phyloP scores from a whole-genome alignment of 2,329 filamentous ascomycete genomes.

The Colletotrichum ledebouriae region DNA sequence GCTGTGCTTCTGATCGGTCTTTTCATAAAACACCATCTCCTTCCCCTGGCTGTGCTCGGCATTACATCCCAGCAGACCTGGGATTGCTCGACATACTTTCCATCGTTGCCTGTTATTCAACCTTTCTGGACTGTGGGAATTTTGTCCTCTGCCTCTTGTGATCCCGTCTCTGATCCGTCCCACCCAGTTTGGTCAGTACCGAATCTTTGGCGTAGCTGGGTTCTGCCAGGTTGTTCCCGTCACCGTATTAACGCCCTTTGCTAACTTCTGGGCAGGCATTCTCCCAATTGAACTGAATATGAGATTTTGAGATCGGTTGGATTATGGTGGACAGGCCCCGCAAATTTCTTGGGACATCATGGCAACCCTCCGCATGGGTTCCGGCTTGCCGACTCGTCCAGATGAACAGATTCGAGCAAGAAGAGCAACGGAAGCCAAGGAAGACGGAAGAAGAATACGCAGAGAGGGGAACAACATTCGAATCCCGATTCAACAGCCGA shows the following conservation, averaged over 20 bases:
- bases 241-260: constrained; percentile 7
- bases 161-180: constrained; percentile 15
- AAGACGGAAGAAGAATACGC: constrained; percentile 35
- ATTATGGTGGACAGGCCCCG: constrained; percentile 44
- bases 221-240: constrained; percentile 42
- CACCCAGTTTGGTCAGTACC: constrained; percentile 42
- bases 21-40: constrained; percentile 24
- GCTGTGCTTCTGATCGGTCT: constrained; percentile 23
- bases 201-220: constrained; percentile 40
- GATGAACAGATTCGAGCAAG: constrained; percentile 52
- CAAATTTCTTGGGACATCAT: constrained; percentile 52
- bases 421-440: constrained; percentile 43
- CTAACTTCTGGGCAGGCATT: constrained; percentile 33
- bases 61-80: constrained; percentile 12
- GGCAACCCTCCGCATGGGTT: constrained; percentile 58
- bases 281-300: constrained; percentile 36
- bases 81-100: constrained; percentile 9
- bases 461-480: constrained; percentile 37
- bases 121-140: constrained; percentile 25
- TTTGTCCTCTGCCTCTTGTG: constrained; percentile 5
- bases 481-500: constrained; percentile 24
- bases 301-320: constrained; percentile 24
- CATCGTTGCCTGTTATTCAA: constrained; percentile 11
- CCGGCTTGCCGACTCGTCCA: constrained; percentile 57
- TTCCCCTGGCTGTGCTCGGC: constrained; percentile 18